Evolutionary conservation across 2,329 filamentous ascomycete species (phyloP).

Genomic region (Sclerotiophoma versabilis): DNA sequence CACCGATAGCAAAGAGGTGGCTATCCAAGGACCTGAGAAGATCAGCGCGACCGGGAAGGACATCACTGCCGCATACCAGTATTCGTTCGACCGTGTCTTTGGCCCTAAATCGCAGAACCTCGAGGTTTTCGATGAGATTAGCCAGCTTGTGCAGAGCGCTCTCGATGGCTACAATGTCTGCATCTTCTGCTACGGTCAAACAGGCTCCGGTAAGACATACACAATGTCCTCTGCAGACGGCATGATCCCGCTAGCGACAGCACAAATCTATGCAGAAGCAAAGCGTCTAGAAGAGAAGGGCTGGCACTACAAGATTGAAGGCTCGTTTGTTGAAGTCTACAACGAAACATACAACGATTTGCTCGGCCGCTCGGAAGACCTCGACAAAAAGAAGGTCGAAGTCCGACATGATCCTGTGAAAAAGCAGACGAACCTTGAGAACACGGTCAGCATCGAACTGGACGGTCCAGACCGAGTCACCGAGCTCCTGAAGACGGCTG

Average conservation of each 20-base stretch:
- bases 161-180: constrained; percentile 98
- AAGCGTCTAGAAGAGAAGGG: constrained; percentile 85
- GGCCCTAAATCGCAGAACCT: constrained; percentile 77
- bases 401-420: constrained; percentile 85
- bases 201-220: constrained; percentile 93
- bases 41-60: constrained; percentile 79
- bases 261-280: constrained; percentile 92
- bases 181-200: constrained; percentile 98
- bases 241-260: constrained; percentile 92
- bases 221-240: constrained; percentile 96
- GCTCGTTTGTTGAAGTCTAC: constrained; percentile 96
- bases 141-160: constrained; percentile 93
- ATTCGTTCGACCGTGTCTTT: constrained; percentile 94
- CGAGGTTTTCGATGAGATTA: constrained; percentile 94
- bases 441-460: constrained; percentile 77
- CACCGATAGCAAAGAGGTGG: constrained; percentile 86
- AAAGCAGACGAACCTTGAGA: constrained; percentile 82
- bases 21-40: constrained; percentile 82
- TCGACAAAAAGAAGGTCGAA: constrained; percentile 84
- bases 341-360: constrained; percentile 96
- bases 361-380: constrained; percentile 72
- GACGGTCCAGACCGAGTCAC: constrained; percentile 83
- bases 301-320: constrained; percentile 94
- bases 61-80: constrained; percentile 79
- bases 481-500: constrained; percentile 78